A percentile compares a stretch with the other conserved stretches of the same genome.
phyloP scores from a whole-genome alignment of 768 basidiomycete species.

The Hebeloma cylindrosporum region DNA sequence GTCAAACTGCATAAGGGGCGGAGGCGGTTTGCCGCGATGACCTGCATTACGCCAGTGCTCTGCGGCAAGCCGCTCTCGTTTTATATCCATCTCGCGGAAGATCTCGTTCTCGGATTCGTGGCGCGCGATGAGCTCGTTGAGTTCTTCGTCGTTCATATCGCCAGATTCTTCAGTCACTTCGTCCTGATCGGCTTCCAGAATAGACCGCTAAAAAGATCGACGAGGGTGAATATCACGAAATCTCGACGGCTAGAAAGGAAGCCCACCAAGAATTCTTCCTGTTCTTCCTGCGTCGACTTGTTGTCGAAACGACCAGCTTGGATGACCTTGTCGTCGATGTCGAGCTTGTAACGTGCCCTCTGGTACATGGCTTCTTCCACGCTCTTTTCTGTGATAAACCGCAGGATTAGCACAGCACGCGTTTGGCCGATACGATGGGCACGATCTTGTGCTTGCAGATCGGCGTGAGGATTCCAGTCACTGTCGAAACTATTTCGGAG shows the following conservation, averaged over 20 bases:
- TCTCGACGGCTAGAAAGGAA: slow-evolving; percentile 1
- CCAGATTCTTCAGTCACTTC: slow-evolving; percentile 89
- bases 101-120: slow-evolving; percentile 72
- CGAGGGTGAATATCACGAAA: not conserved
- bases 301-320: slow-evolving; percentile 99
- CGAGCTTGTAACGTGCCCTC: slow-evolving; percentile 92
- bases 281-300: slow-evolving; percentile 96
- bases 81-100: slow-evolving; percentile 81
- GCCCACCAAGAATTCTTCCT: slow-evolving; percentile 89
- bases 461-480: slow-evolving; percentile 97
- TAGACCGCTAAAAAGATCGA: slow-evolving; percentile 62
- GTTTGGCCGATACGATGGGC: slow-evolving; percentile 99
- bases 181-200: slow-evolving; percentile 87
- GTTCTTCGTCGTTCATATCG: slow-evolving; percentile 91
- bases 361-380: slow-evolving; percentile 98
- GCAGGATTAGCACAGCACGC: slow-evolving; percentile 92
- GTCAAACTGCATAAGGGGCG: slow-evolving; percentile 75
- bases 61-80: slow-evolving; percentile 68
- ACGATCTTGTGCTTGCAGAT: slow-evolving; percentile 99
- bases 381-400: slow-evolving; percentile 97
- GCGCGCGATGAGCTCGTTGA: slow-evolving; percentile 90
- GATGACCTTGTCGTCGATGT: slow-evolving; percentile 99
- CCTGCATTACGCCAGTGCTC: slow-evolving; percentile 72
- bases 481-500: slow-evolving; percentile 61
- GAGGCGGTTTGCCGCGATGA: slow-evolving; percentile 75